phyloP scores from a whole-genome alignment of 371 early-diverging fungal species.

The Apophysomyces ossiformis region DNA sequence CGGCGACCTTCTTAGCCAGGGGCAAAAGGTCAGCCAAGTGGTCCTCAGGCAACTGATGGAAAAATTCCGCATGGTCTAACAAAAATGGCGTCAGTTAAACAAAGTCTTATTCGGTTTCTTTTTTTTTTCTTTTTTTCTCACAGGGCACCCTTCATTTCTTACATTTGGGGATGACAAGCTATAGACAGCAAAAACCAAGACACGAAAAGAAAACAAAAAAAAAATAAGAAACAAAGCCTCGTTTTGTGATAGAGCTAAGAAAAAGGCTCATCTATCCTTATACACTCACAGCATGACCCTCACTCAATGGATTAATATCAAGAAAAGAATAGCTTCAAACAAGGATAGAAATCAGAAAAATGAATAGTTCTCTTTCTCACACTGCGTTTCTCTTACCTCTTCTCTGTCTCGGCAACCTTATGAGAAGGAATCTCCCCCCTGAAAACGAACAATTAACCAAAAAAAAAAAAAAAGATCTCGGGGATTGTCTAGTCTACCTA shows the following conservation, averaged over 20 bases:
- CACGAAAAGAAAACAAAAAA: too few relatives aligned
- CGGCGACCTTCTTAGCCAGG: slow-evolving; percentile 84
- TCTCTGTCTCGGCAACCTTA: slow-evolving; percentile 83
- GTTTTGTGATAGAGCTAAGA: neutral
- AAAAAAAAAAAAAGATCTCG: neutral
- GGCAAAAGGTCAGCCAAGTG: slow-evolving; percentile 83
- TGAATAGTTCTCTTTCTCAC: neutral
- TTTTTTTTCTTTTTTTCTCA: slow-evolving; percentile 1
- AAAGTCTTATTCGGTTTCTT: slow-evolving; percentile 2
- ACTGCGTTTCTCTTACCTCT: slow-evolving; percentile 45
- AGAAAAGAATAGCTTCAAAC: slow-evolving; percentile 65
- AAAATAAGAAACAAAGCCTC: too few relatives aligned
- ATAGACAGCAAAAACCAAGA: too few relatives aligned
- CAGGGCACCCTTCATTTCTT: slow-evolving; percentile 21
- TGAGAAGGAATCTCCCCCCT: slow-evolving; percentile 86
- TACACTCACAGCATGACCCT: slow-evolving; percentile 77
- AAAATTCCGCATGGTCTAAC: slow-evolving; percentile 86
- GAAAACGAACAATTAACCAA: neutral
- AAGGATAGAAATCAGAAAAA: neutral
- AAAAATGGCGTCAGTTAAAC: neutral
- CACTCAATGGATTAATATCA: slow-evolving; percentile 80
- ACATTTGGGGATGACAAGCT: slow-evolving; percentile 90
- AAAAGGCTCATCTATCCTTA: neutral
- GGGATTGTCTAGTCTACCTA: slow-evolving; percentile 33
- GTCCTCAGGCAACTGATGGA: slow-evolving; percentile 90